phyloP scores from a whole-genome alignment of 2,329 filamentous ascomycete species.

The Pseudohalonectria lignicola region DNA sequence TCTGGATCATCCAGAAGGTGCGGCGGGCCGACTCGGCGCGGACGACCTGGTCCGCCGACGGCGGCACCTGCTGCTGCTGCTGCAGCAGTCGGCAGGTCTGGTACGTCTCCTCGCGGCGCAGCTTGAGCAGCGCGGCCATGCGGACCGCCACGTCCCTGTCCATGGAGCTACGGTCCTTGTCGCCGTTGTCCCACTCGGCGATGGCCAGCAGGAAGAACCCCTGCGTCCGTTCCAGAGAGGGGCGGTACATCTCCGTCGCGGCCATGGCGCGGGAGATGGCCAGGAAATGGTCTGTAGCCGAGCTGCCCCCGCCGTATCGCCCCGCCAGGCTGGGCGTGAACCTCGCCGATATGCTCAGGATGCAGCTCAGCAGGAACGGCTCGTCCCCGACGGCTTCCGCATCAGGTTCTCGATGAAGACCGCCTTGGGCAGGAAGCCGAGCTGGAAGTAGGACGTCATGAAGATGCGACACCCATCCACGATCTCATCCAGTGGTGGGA shows the following conservation, averaged over 20 bases:
- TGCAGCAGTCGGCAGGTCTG: no score
- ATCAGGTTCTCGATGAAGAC: constrained; percentile 15
- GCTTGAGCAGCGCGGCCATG: constrained; percentile 42
- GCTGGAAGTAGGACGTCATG: constrained; percentile 15
- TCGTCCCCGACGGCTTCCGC: constrained; percentile 6
- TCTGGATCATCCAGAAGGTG: constrained; percentile 24
- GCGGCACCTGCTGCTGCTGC: no score
- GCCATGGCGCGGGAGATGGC: constrained; percentile 9
- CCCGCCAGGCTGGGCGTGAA: constrained; percentile 5
- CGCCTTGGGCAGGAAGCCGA: constrained; percentile 16
- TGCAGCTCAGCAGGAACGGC: constrained; percentile 10
- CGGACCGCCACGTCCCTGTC: constrained; percentile 9
- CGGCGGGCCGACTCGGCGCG: constrained; percentile 19
- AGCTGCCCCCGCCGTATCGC: constrained; percentile 11
- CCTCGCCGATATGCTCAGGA: constrained; percentile 5
- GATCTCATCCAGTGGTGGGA: constrained; percentile 9
- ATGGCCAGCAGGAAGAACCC: constrained; percentile 17
- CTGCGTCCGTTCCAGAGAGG: constrained; percentile 15
- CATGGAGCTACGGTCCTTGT: constrained; percentile 18
- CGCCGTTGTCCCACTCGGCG: constrained; percentile 21
- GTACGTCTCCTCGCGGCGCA: constrained; percentile 46
- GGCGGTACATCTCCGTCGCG: constrained; percentile 13
- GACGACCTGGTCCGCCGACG: constrained; percentile 17
- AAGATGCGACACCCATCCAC: constrained; percentile 14
- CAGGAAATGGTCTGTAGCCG: constrained; percentile 15